Base-by-base conservation (phyloP, 2,329 filamentous ascomycete species). In the Fusarium robinianum region DNA sequence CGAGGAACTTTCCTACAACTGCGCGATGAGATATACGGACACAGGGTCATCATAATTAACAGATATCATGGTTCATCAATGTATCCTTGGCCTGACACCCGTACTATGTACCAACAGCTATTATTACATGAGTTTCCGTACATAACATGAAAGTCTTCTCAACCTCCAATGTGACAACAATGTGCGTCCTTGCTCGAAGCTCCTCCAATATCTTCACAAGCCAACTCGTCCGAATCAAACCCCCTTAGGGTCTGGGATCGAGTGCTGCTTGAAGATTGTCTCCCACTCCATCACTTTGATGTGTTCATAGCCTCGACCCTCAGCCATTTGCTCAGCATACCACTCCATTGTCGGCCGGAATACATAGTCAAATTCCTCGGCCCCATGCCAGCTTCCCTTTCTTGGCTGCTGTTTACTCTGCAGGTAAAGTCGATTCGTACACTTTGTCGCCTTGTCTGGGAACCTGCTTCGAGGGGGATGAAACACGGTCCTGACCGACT, bases 1-100 rank as follows among this genome's bases (percentile, higher is more conserved):
- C 88, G 5, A 80, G 85, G 60, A 88, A 81, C 58, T 92, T 92
- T 55, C 85, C 84, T n/a, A 59, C 68, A 3, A 71, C 70, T 25
- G 62, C 69, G 22, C 63, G 63, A 51, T 68, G 36, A 52, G 14
- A 3, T 12, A 25, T 18, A 14, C 15, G 5, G 5, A 23, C 16
- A 21, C 11, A 2, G 27, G 14, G 8, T 7, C 10, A 0, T 7
- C 12, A 34, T 15, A 10, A 10, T 11, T 19, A 6, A 21, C 8
- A 16, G 37, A 15, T 27, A 16, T 25, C 6, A n/a, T 31, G 15
- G n/a, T 27, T 14, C 26, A 14, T 14, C n/a, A n/a, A n/a, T n/a
- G n/a, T n/a, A n/a, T n/a, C n/a, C n/a, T n/a, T n/a, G n/a, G n/a
- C n/a, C n/a, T n/a, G n/a, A n/a, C n/a, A n/a, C n/a, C n/a, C n/a